Percentiles rank a stretch among this genome's conserved stretches.
Evolutionary conservation across 2,329 filamentous ascomycete genomes (phyloP).

Genomic region (Pseudofabraea citricarpa): DNA sequence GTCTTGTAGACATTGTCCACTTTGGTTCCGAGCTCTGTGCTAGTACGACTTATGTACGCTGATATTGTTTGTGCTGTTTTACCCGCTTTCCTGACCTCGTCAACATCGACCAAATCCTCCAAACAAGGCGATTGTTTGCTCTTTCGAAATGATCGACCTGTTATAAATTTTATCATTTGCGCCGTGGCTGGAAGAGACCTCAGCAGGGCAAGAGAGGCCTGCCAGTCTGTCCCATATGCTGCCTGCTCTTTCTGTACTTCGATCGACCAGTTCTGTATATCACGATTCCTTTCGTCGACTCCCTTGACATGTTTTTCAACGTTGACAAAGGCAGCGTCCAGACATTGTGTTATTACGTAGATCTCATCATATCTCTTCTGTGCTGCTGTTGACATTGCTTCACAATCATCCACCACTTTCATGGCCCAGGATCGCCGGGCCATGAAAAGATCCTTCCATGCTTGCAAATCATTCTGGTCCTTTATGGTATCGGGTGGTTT

Average conservation of each 20-base stretch:
- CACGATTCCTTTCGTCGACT: constrained; percentile 67
- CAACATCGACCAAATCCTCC: constrained; percentile 71
- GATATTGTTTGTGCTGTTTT: constrained; percentile 55
- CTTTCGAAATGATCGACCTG: constrained; percentile 39
- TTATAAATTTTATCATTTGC: constrained; percentile 64
- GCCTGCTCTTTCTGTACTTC: constrained; percentile 65
- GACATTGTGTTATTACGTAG: constrained; percentile 70
- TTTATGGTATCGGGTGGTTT: constrained; percentile 77
- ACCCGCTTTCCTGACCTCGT: constrained; percentile 68
- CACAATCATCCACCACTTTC: constrained; percentile 64
- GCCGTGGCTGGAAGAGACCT: constrained; percentile 59
- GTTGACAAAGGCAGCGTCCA: constrained; percentile 83
- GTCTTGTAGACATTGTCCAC: constrained; percentile 56
- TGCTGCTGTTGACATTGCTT: constrained; percentile 55
- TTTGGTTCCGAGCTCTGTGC: constrained; percentile 55
- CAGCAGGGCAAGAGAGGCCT: constrained; percentile 62
- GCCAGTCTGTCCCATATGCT: constrained; percentile 59
- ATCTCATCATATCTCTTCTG: constrained; percentile 67
- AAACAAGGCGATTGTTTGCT: constrained; percentile 51
- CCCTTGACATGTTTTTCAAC: constrained; percentile 69
- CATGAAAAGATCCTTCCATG: constrained; percentile 87
- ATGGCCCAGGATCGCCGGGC: constrained; percentile 76
- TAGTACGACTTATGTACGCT: constrained; percentile 53
- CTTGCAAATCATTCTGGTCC: constrained; percentile 72
- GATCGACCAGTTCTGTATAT: constrained; percentile 65